Evolutionary conservation across 116 monocot species (phyloP).

Genomic region (Trichopus zeylanicus): DNA sequence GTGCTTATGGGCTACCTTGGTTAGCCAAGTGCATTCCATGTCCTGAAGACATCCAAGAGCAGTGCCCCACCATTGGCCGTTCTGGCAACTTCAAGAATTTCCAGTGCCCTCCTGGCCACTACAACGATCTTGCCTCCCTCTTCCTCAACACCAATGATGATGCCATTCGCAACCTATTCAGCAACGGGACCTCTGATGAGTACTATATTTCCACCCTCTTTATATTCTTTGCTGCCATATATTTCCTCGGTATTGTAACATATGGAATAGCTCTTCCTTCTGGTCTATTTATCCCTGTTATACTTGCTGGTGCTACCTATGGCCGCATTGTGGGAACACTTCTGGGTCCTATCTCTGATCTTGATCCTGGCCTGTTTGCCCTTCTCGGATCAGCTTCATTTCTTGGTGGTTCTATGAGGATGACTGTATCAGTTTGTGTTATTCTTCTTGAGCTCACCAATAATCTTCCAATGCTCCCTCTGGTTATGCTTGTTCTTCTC

Average conservation of each 20-base stretch:
- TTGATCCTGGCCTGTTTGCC: conserved; percentile 85
- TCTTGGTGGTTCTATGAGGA: conserved; percentile 96
- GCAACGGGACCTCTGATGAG: conserved; percentile 45
- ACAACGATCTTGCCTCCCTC: conserved; percentile 95
- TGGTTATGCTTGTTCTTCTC: conserved; percentile 92
- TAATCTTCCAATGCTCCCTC: conserved; percentile 86
- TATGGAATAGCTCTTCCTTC: conserved; percentile 93
- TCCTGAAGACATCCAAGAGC: conserved; percentile 39
- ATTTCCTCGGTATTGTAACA: conserved; percentile 74
- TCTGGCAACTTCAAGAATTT: conserved; percentile 95
- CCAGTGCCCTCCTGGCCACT: conserved; percentile 82
- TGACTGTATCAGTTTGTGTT: conserved; percentile 94
- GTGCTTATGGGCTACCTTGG: conserved; percentile 93
- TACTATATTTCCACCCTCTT: conserved; percentile 66
- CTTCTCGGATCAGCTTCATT: conserved; percentile 89
- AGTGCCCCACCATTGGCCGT: conserved; percentile 78
- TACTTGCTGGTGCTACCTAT: conserved; percentile 82
- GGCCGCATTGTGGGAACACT: conserved; percentile 70
- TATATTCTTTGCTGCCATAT: conserved; percentile 66
- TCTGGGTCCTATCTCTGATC: conserved; percentile 48
- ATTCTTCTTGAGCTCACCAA: conserved; percentile 98
- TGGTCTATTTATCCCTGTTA: conserved; percentile 96
- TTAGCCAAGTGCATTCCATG: conserved; percentile 73
- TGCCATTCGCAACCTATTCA: conserved; percentile 92
- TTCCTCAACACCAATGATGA: conserved; percentile 95